Evolutionary conservation across 2,329 filamentous ascomycete species (phyloP).

Genomic region (Pseudogymnoascus sp.): DNA sequence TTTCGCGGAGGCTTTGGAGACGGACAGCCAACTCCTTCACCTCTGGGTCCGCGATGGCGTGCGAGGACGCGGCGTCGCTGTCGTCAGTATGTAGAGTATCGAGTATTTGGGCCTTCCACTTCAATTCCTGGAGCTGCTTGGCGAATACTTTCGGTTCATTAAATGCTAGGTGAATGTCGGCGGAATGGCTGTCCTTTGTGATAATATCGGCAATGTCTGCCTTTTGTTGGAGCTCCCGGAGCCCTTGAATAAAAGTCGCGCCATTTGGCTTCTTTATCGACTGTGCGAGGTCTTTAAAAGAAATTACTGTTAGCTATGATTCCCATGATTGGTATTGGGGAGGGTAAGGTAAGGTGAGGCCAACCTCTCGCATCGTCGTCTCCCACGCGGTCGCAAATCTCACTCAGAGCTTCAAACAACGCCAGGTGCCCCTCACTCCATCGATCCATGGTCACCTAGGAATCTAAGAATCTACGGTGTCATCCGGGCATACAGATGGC

Average conservation of each 20-base stretch:
- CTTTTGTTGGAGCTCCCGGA: neutral
- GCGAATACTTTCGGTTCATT: neutral
- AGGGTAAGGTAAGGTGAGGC: neutral
- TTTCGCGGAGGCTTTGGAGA: neutral
- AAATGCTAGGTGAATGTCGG: neutral
- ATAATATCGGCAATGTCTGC: neutral
- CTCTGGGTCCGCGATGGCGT: neutral
- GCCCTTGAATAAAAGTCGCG: neutral
- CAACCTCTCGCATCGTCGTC: slow-evolving; percentile 1
- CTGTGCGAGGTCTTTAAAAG: neutral
- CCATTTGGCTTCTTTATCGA: neutral
- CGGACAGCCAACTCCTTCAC: neutral
- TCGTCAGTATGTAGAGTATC: neutral
- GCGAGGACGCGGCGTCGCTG: neutral
- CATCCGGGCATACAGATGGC: neutral
- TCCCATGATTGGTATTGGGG: neutral
- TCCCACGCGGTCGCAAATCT: slow-evolving; percentile 4
- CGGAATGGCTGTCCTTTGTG: neutral
- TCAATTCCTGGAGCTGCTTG: neutral
- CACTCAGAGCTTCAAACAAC: slow-evolving; percentile 6
- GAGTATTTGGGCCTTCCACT: neutral
- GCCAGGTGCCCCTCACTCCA: slow-evolving; percentile 8
- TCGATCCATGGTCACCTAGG: neutral
- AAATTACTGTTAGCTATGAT: neutral
- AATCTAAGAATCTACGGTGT: neutral